These are phyloP conservation scores for Penicillium coprophilum DNA, from an alignment of 495 filamentous ascomycete species.

Conservation along the genomic window DNA sequence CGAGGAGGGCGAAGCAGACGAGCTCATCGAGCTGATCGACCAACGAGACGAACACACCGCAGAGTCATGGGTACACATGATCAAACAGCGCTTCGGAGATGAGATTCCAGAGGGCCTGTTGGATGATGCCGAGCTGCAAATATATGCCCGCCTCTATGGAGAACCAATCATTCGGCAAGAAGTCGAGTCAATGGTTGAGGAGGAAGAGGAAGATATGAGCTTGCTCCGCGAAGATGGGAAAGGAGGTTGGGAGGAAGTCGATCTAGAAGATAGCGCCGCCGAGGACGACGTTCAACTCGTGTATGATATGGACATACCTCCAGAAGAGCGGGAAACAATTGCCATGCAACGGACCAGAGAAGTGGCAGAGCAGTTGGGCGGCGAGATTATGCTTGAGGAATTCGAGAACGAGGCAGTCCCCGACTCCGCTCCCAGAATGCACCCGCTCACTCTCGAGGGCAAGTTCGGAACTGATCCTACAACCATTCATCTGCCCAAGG, in stretches of 20 bases:
- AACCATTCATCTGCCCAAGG: constrained; percentile 68
- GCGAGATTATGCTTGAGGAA: constrained; percentile 48
- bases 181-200: constrained; percentile 37
- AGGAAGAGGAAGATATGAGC: constrained; percentile 34
- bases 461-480: constrained; percentile 65
- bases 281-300: constrained; percentile 35
- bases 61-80: constrained; percentile 65
- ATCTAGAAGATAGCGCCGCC: constrained; percentile 36
- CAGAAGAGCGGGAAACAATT: constrained; percentile 30
- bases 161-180: constrained; percentile 49
- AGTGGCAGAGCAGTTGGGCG: constrained; percentile 47
- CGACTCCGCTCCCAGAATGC: constrained; percentile 45
- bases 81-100: constrained; percentile 74
- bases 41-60: constrained; percentile 41
- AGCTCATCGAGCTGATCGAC: constrained; percentile 26
- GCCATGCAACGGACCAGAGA: constrained; percentile 44
- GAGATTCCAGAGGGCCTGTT: constrained; percentile 73
- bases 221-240: constrained; percentile 58
- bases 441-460: constrained; percentile 64
- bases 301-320: constrained; percentile 43
- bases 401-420: constrained; percentile 53
- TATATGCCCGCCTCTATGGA: constrained; percentile 84
- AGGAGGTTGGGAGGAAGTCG: constrained; percentile 62
- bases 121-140: constrained; percentile 62
- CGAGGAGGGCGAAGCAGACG: constrained; percentile 23